phyloP scores from a whole-genome alignment of 371 early-diverging fungal genomes.

The Nematocida homosporus region DNA sequence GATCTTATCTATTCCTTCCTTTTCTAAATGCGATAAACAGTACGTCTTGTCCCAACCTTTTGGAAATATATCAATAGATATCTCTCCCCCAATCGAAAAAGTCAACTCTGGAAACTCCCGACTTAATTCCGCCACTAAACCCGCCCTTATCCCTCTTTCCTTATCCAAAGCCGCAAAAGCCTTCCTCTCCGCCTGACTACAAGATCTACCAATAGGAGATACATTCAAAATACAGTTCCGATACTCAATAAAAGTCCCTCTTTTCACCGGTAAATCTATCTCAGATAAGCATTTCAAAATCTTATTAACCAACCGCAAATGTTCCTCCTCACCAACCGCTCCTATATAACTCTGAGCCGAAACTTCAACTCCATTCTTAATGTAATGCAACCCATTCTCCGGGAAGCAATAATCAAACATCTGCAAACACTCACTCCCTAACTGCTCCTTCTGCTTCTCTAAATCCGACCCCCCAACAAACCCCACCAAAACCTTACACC shows the following conservation, averaged over 20 bases:
- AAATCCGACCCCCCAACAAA: slow-evolving; percentile 98
- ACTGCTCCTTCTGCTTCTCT: slow-evolving; percentile 90
- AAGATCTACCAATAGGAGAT: slow-evolving; percentile 94
- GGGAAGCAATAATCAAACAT: slow-evolving; percentile 93
- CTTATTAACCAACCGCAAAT: slow-evolving; percentile 84
- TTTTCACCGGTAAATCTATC: slow-evolving; percentile 69
- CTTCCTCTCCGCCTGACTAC: slow-evolving; percentile 80
- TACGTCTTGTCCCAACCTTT: slow-evolving; percentile 91
- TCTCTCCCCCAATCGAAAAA: slow-evolving; percentile 96
- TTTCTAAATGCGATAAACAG: slow-evolving; percentile 82
- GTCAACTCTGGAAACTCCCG: slow-evolving; percentile 82
- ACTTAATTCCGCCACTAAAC: slow-evolving; percentile 79
- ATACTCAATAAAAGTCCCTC: slow-evolving; percentile 96
- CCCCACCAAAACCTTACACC: slow-evolving; percentile 83
- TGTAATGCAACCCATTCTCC: slow-evolving; percentile 95
- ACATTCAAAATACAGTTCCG: slow-evolving; percentile 98
- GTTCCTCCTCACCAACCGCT: slow-evolving; percentile 88
- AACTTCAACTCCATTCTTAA: slow-evolving; percentile 72
- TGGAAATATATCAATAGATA: slow-evolving; percentile 98
- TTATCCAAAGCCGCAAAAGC: slow-evolving; percentile 87
- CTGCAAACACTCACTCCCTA: slow-evolving; percentile 78
- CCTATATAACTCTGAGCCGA: slow-evolving; percentile 77
- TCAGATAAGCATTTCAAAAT: slow-evolving; percentile 85
- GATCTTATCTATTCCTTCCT: slow-evolving; percentile 79
- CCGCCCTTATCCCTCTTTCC: slow-evolving; percentile 68